These are phyloP conservation scores for Dothideomycetes sp. DNA, from an alignment of 2,329 filamentous ascomycete species.

Conservation along the genomic window DNA sequence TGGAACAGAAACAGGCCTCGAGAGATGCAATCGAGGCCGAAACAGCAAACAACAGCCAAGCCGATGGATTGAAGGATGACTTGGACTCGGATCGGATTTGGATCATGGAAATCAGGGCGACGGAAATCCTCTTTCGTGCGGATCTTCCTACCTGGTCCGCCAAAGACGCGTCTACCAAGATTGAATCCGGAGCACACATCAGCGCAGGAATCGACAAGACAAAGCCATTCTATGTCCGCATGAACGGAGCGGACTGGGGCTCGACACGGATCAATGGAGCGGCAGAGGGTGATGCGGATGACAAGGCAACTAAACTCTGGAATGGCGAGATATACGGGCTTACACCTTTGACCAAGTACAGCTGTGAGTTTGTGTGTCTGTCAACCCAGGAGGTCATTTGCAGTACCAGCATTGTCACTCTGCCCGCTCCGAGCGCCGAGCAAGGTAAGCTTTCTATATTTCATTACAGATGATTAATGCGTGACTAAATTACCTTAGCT, in stretches of 20 bases:
- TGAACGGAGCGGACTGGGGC: slow-evolving; percentile 73
- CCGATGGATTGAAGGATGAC: slow-evolving; percentile 24
- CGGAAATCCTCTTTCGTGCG: slow-evolving; percentile 59
- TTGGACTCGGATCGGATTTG: slow-evolving; percentile 51
- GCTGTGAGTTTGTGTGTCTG: slow-evolving; percentile 65
- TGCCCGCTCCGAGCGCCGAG: slow-evolving; percentile 46
- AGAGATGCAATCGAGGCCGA: slow-evolving; percentile 61
- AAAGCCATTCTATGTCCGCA: slow-evolving; percentile 68
- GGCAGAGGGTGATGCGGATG: slow-evolving; percentile 33
- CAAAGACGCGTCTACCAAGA: slow-evolving; percentile 15
- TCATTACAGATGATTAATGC: slow-evolving; percentile 3
- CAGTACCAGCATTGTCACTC: slow-evolving; percentile 60
- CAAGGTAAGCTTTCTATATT: slow-evolving; percentile 44
- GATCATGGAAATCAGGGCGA: slow-evolving; percentile 69
- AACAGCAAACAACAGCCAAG: slow-evolving; percentile 59
- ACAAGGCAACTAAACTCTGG: slow-evolving; percentile 35
- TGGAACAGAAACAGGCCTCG: slow-evolving; percentile 61
- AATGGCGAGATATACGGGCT: slow-evolving; percentile 58
- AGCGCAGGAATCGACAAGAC: slow-evolving; percentile 47
- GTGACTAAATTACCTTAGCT: slow-evolving; percentile 26
- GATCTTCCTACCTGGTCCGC: slow-evolving; percentile 19
- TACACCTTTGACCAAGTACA: slow-evolving; percentile 64
- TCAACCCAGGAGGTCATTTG: slow-evolving; percentile 56
- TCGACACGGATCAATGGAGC: slow-evolving; percentile 55
- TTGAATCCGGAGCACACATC: slow-evolving; percentile 27